Base-by-base conservation (phyloP, 306 rosid species). In the Gastrolobium villosum region DNA sequence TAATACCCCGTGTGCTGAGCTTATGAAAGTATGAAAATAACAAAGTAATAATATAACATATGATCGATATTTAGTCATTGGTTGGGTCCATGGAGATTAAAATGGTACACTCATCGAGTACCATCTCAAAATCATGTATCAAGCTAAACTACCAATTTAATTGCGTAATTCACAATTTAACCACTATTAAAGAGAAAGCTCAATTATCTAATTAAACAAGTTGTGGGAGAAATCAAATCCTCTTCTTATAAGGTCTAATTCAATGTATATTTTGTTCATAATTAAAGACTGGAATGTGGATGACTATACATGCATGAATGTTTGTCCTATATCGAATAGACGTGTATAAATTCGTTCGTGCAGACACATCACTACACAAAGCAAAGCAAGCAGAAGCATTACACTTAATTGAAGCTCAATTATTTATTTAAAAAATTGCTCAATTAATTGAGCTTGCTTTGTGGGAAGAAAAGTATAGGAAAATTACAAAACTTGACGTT, bases 1-100 rank as follows among this genome's bases (percentile, higher is more conserved):
- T 79, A 73, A 76, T 54, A 39, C 53, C 72, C 83, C 87, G 87
- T 84, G 87, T 53, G 88, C 82, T 76, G 44, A 37, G 31, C 59
- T 52, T 20, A 37, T 9, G 32, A 57, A 77, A 44, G 15, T 74
- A 30, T 26, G 46, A 72, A 54, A 70, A 34, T 26, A 71, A 77
- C 61, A 67, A 2, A 36, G 65, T 72, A 44, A 61, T 70, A 32
- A 82, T 79, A 43, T 73, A 40, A 59, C 54, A n/a, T 59, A 61
- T 65, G 72, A 59, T 69, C 14, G 40, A 52, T 76, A 45, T 70
- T 67, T 52, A 34, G 35, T 44, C 43, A 59, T 45, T 56, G 74
- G 70, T 65, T 68, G 79, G 83, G 78, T 59, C 66, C 20, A 31
- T 28, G 46, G 7, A 65, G 52, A 56, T 72, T 54, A 55, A 37